phyloP scores from a whole-genome alignment of 2,329 filamentous ascomycete genomes.

The Fusarium tjaetaba region DNA sequence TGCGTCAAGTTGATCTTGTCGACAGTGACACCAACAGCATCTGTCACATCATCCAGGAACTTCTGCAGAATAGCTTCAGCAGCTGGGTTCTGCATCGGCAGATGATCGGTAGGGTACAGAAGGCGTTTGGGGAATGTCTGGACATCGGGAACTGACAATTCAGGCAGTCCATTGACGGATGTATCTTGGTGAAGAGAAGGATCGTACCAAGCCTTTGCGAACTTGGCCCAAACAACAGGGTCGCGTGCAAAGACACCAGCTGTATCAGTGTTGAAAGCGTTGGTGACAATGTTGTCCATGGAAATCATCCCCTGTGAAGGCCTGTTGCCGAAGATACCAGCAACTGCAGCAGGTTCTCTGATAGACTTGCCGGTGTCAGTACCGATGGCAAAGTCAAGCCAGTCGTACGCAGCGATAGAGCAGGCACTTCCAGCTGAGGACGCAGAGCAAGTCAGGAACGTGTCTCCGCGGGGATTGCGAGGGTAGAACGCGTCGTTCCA shows the following conservation, averaged over 20 bases:
- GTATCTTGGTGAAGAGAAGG: background rate
- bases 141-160: background rate
- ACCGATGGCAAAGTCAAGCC: background rate
- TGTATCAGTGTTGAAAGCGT: background rate
- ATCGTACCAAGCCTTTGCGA: background rate
- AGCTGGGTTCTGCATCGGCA: background rate
- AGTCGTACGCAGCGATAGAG: background rate
- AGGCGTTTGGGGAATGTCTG: background rate
- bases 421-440: background rate
- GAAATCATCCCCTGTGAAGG: background rate
- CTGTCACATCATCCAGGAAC: background rate
- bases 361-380: background rate
- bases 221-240: background rate
- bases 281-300: background rate
- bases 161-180: accelerated
- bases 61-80: background rate
- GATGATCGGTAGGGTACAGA: background rate
- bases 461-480: background rate
- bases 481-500: background rate
- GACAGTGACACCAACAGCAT: background rate
- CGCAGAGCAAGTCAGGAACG: background rate
- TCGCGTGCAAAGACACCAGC: background rate
- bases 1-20: background rate
- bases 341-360: background rate
- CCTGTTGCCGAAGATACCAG: background rate